Conservation (phyloP, 352 stramenopile species). For the Phytophthora cajani region DNA sequence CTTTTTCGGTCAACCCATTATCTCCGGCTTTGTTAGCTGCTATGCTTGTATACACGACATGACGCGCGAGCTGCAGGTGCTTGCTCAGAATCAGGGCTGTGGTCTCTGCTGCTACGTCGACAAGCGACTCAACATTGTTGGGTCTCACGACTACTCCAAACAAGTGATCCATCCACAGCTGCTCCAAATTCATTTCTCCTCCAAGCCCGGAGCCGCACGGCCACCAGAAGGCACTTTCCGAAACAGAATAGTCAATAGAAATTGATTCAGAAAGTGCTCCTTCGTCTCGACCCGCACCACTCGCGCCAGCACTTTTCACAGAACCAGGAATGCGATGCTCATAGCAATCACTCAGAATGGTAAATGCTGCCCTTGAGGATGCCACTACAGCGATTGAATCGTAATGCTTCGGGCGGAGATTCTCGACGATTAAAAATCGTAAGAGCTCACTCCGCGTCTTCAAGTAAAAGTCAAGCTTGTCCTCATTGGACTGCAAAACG, state of each 20-base stretch:
- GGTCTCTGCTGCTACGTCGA: slow-evolving; percentile 80
- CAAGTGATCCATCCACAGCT: slow-evolving; percentile 78
- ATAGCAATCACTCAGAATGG: slow-evolving; percentile 82
- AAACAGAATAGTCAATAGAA: slow-evolving; percentile 77
- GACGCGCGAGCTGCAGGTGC: slow-evolving; percentile 78
- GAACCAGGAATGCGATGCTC: slow-evolving; percentile 53
- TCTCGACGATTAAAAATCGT: slow-evolving; percentile 61
- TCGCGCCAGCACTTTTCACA: slow-evolving; percentile 16
- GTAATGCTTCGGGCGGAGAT: slow-evolving; percentile 57
- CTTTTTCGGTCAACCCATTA: slow-evolving; percentile 27
- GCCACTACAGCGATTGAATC: slow-evolving; percentile 56
- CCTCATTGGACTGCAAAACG: slow-evolving; percentile 43
- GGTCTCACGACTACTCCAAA: slow-evolving; percentile 73
- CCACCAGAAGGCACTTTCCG: slow-evolving; percentile 85
- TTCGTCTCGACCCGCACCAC: slow-evolving; percentile 50
- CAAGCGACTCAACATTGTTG: slow-evolving; percentile 61
- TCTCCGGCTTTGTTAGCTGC: slow-evolving; percentile 26
- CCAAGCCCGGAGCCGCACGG: slow-evolving; percentile 49
- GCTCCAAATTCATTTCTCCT: slow-evolving; percentile 35
- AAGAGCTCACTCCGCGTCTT: slow-evolving; percentile 60
- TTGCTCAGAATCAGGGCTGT: slow-evolving; percentile 81
- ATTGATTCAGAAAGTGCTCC: slow-evolving; percentile 75
- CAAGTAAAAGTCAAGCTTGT: slow-evolving; percentile 71
- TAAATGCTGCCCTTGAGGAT: slow-evolving; percentile 64
- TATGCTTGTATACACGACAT: slow-evolving; percentile 65